These are phyloP conservation scores for Magnaporthiopsis rhizophila DNA, from an alignment of 2,329 filamentous ascomycete species.

Conservation along the genomic window DNA sequence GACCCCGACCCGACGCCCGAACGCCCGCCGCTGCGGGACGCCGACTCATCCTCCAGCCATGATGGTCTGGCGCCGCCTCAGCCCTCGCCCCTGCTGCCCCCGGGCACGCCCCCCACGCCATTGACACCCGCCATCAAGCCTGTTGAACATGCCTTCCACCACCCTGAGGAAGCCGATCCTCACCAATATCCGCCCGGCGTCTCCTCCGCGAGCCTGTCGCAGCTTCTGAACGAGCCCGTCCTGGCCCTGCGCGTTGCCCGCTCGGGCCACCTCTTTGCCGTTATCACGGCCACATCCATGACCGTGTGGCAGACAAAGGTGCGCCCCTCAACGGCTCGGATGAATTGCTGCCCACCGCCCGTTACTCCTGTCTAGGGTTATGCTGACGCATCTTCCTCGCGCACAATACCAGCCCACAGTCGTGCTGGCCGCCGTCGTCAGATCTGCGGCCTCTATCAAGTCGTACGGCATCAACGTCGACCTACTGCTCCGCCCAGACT, in stretches of 20 bases:
- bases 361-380: not conserved
- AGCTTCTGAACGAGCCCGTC: constrained; percentile 55
- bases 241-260: constrained; percentile 70
- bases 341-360: constrained; percentile 1
- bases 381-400: not conserved
- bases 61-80: constrained; percentile 28
- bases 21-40: constrained; percentile 15
- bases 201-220: constrained; percentile 21
- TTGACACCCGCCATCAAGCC: constrained; percentile 50
- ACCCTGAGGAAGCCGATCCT: constrained; percentile 16
- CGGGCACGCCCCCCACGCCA: constrained; percentile 45
- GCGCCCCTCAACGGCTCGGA: constrained; percentile 19
- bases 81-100: constrained; percentile 19
- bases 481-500: constrained; percentile 82
- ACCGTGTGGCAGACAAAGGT: constrained; percentile 97
- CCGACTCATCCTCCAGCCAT: constrained; percentile 18
- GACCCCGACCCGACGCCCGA: constrained; percentile 18
- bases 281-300: constrained; percentile 76
- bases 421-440: constrained; percentile 74
- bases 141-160: constrained; percentile 45
- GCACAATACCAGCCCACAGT: constrained; percentile 62
- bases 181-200: constrained; percentile 18
- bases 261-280: constrained; percentile 74
- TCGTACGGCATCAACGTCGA: constrained; percentile 81
- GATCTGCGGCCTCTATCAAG: constrained; percentile 70